Conservation (phyloP, 2,329 filamentous ascomycete genomes). For the Aureobasidium sp. region DNA sequence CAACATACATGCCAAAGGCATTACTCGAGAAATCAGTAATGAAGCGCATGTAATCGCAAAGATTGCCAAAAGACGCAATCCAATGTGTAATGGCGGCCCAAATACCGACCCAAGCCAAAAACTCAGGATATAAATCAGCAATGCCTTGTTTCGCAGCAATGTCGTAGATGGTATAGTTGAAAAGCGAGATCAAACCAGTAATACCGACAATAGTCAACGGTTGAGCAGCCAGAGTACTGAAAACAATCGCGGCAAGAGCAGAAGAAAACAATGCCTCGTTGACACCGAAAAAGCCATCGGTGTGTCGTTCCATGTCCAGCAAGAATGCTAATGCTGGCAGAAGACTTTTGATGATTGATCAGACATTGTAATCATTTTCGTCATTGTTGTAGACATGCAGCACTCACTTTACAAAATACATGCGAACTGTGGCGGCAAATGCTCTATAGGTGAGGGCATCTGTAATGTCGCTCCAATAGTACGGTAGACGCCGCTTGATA, state of each 20-base stretch:
- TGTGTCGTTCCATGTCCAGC: slow-evolving; percentile 52
- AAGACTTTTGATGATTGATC: neutral
- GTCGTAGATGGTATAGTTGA: slow-evolving; percentile 56
- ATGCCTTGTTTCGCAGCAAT: slow-evolving; percentile 46
- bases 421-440: slow-evolving; percentile 49
- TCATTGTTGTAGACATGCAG: neutral
- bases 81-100: slow-evolving; percentile 54
- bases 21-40: slow-evolving; percentile 52
- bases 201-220: slow-evolving; percentile 53
- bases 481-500: slow-evolving; percentile 46
- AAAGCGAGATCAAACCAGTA: slow-evolving; percentile 47
- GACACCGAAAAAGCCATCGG: slow-evolving; percentile 49
- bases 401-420: slow-evolving; percentile 51
- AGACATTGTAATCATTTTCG: neutral
- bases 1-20: slow-evolving; percentile 49
- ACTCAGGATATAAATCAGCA: slow-evolving; percentile 43
- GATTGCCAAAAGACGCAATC: slow-evolving; percentile 46
- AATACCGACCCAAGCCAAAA: slow-evolving; percentile 51
- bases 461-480: slow-evolving; percentile 49
- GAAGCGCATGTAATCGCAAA: slow-evolving; percentile 53
- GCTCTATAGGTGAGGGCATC: slow-evolving; percentile 51
- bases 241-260: slow-evolving; percentile 49
- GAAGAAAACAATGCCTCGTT: slow-evolving; percentile 52
- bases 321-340: slow-evolving; percentile 3
- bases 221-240: slow-evolving; percentile 46